Percentiles rank a stretch among this genome's conserved stretches.
Evolutionary conservation across 1,139 yeast genomes (phyloP).

Genomic region (Suhomyces yuchorum): DNA sequence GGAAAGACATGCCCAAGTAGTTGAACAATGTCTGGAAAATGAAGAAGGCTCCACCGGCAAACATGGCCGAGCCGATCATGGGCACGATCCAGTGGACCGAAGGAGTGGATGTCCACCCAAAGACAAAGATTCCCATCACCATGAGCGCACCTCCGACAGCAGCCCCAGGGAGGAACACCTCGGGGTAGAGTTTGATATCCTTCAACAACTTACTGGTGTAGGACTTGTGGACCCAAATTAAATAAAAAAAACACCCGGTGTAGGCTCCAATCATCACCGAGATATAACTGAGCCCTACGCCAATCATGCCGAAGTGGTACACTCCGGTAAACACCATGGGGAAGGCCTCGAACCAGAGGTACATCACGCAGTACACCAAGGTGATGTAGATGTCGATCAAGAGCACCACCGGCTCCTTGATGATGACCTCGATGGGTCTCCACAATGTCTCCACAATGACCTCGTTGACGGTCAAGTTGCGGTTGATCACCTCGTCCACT

Average conservation of each 20-base stretch:
- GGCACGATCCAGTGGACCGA: slow-evolving; percentile 49
- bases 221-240: slow-evolving; percentile 22
- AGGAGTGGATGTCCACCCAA: slow-evolving; percentile 52
- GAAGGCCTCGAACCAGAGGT: slow-evolving; percentile 63
- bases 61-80: slow-evolving; percentile 43
- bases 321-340: slow-evolving; percentile 54
- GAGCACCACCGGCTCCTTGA: slow-evolving; percentile 49
- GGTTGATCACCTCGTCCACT: slow-evolving; percentile 31
- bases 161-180: slow-evolving; percentile 45
- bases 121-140: slow-evolving; percentile 49
- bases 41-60: slow-evolving; percentile 40
- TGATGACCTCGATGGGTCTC: slow-evolving; percentile 48
- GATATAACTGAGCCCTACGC: slow-evolving; percentile 50
- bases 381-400: slow-evolving; percentile 53
- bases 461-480: slow-evolving; percentile 22
- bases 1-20: slow-evolving; percentile 38
- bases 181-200: slow-evolving; percentile 35
- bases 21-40: slow-evolving; percentile 45
- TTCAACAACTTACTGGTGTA: slow-evolving; percentile 29
- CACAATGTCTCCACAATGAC: slow-evolving; percentile 46
- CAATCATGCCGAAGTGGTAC: slow-evolving; percentile 49
- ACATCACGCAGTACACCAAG: slow-evolving; percentile 54
- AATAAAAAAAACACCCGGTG: slow-evolving; percentile 29
- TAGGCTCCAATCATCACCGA: slow-evolving; percentile 48
- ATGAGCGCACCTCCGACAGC: slow-evolving; percentile 44